Evolutionary conservation across 2,329 filamentous ascomycete genomes (phyloP).

Genomic region (Cladosporium colombiae): DNA sequence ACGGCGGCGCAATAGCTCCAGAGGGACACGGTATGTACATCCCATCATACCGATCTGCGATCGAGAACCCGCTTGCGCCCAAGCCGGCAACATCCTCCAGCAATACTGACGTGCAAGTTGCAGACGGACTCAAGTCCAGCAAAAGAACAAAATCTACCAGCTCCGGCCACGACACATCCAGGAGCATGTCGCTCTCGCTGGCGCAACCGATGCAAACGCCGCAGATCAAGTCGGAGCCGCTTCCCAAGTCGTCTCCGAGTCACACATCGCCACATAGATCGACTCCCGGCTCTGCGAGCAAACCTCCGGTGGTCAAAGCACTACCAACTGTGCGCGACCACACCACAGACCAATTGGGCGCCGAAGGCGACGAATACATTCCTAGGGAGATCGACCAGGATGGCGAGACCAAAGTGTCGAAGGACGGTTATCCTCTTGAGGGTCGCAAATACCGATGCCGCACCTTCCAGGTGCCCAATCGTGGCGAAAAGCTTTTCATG

Average conservation of each 20-base stretch:
- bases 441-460: constrained; percentile 87
- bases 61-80: background rate
- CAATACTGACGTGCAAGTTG: constrained; percentile 26
- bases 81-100: no score
- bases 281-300: constrained; percentile 65
- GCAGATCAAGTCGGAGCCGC: constrained; percentile 52
- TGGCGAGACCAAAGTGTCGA: constrained; percentile 90
- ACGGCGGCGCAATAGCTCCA: constrained; percentile 44
- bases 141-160: constrained; percentile 29
- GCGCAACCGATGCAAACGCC: constrained; percentile 53
- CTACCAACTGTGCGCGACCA: constrained; percentile 94
- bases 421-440: constrained; percentile 78
- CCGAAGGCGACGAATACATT: constrained; percentile 89
- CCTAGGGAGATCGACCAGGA: constrained; percentile 90
- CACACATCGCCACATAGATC: constrained; percentile 72
- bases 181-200: constrained; percentile 34
- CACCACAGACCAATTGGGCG: constrained; percentile 90
- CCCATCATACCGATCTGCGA: constrained; percentile 35
- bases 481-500: constrained; percentile 96
- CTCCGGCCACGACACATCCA: constrained; percentile 13
- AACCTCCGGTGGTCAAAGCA: constrained; percentile 80
- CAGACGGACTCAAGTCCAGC: constrained; percentile 48
- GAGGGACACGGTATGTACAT: constrained; percentile 68
- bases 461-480: constrained; percentile 88
- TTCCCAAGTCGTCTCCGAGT: constrained; percentile 55